Conservation (phyloP, 139 green algal genomes). For the Chlamydomonas applanata region DNA sequence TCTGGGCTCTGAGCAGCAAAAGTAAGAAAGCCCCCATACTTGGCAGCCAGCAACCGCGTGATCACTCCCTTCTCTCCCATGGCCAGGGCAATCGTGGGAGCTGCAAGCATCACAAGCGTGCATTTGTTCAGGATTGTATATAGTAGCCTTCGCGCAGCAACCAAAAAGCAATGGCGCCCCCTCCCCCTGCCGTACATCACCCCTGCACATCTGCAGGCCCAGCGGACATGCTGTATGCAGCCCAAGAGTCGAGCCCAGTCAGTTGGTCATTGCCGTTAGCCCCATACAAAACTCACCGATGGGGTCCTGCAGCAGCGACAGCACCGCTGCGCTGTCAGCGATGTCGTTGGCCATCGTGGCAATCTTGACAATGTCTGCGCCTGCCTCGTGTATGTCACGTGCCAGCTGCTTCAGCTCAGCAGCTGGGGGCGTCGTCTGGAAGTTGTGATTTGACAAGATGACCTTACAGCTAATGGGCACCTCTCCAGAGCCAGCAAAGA, state of each 20-base stretch:
- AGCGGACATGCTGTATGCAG: not conserved
- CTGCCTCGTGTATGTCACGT: conserved; percentile 51
- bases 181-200: too few relatives aligned
- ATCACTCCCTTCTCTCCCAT: conserved; percentile 91
- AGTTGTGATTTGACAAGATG: conserved; percentile 96
- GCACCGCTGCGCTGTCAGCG: conserved; percentile 66
- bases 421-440: conserved; percentile 65
- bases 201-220: not conserved
- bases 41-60: conserved; percentile 87
- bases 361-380: conserved; percentile 92
- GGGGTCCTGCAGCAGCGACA: conserved; percentile 64
- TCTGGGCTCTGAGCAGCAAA: conserved; percentile 86
- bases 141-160: too few relatives aligned
- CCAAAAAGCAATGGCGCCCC: too few relatives aligned
- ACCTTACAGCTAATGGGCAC: conserved; percentile 64
- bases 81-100: conserved; percentile 82
- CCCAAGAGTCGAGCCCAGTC: too few relatives aligned
- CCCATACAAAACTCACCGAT: conserved; percentile 16
- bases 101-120: too few relatives aligned
- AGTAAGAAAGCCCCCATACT: conserved; percentile 92
- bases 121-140: too few relatives aligned
- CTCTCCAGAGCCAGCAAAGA: conserved; percentile 67
- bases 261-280: too few relatives aligned
- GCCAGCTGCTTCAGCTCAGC: conserved; percentile 66
- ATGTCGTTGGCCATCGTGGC: conserved; percentile 87